Percentiles rank a stretch among this genome's conserved stretches.
Conservation (phyloP, 2,329 filamentous ascomycete species). For the Ceratocystis papillata region DNA sequence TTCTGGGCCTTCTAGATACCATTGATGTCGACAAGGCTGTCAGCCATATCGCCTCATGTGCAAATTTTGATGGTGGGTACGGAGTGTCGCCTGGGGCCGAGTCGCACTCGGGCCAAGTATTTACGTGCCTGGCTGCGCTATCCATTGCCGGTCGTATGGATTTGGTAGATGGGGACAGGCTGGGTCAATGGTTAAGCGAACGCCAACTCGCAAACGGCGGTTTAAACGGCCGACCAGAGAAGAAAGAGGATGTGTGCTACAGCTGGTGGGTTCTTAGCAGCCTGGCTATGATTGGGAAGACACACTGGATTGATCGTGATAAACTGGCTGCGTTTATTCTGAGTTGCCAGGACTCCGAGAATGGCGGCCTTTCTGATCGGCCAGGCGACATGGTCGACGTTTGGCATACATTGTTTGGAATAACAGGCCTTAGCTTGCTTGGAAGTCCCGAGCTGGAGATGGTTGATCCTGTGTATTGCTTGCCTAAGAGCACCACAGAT, state of each 20-base stretch:
- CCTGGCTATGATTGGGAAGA: conserved; percentile 72
- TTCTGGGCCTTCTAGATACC: conserved; percentile 61
- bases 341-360: conserved; percentile 72
- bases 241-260: conserved; percentile 93
- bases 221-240: conserved; percentile 88
- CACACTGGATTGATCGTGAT: conserved; percentile 85
- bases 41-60: conserved; percentile 65
- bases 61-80: conserved; percentile 91
- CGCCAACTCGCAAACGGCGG: conserved; percentile 79
- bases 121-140: conserved; percentile 81
- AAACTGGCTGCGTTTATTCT: conserved; percentile 76
- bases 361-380: conserved; percentile 78
- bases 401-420: conserved; percentile 84
- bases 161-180: conserved; percentile 66
- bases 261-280: conserved; percentile 98
- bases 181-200: conserved; percentile 87
- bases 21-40: conserved; percentile 75
- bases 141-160: conserved; percentile 67
- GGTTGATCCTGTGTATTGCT: conserved; percentile 80
- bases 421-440: conserved; percentile 78
- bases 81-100: conserved; percentile 83
- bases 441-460: conserved; percentile 64
- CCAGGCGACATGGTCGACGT: conserved; percentile 95
- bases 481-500: conserved; percentile 57
- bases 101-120: conserved; percentile 90